phyloP scores from a whole-genome alignment of 345 rosid genomes.

The Mercurialis annua region DNA sequence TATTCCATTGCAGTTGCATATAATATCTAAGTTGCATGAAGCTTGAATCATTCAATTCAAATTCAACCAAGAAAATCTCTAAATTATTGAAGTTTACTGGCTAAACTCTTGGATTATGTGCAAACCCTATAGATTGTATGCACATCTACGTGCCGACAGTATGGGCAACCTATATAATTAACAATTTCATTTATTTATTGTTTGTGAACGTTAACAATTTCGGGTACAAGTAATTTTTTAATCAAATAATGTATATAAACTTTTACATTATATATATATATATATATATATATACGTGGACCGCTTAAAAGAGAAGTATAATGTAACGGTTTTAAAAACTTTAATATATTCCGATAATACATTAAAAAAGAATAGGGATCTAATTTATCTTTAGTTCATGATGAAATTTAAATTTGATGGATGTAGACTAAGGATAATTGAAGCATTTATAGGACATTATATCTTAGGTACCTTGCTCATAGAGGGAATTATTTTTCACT shows the following conservation, averaged over 20 bases:
- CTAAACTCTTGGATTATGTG: neutral
- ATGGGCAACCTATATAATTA: constrained; percentile 7
- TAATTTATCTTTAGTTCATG: too few species aligned
- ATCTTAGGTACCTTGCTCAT: neutral
- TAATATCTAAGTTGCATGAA: too few species aligned
- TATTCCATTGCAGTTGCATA: too few species aligned
- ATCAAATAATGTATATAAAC: too few species aligned
- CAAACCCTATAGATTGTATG: neutral
- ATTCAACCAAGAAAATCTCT: neutral
- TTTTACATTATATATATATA: neutral
- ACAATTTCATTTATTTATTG: too few species aligned
- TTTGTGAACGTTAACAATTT: too few species aligned
- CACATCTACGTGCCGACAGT: constrained; percentile 6
- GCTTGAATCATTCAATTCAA: neutral
- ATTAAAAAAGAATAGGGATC: too few species aligned
- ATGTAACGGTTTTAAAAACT: too few species aligned
- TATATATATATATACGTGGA: neutral
- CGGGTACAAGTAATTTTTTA: too few species aligned
- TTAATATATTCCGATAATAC: too few species aligned
- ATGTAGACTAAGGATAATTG: constrained; percentile 1
- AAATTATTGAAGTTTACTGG: too few species aligned
- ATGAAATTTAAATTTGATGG: neutral
- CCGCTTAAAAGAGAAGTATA: too few species aligned
- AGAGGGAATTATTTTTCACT: constrained; percentile 4
- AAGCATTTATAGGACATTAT: neutral